phyloP scores from a whole-genome alignment of 139 green algal genomes.

The Asterochloris erici region DNA sequence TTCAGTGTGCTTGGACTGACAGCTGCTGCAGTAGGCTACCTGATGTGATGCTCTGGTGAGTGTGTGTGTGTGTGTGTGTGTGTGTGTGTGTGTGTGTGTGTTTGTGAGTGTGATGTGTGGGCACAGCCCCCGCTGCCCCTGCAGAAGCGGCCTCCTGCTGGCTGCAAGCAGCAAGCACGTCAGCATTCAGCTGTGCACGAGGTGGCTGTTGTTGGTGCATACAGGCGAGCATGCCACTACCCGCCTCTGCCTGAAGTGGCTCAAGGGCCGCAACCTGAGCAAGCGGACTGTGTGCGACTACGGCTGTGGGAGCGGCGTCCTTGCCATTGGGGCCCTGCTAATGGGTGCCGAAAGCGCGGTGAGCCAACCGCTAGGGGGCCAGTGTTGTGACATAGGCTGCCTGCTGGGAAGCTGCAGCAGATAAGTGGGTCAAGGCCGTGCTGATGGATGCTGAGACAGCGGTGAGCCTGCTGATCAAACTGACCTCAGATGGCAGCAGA shows the following conservation, averaged over 20 bases:
- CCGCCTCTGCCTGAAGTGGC: constrained; percentile 71
- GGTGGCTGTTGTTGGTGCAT: background rate
- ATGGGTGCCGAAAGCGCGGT: constrained; percentile 56
- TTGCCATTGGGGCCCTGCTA: constrained; percentile 69
- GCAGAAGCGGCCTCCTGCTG: background rate
- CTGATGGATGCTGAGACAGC: no score
- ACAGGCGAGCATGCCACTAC: constrained; percentile 87
- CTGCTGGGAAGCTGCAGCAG: no score
- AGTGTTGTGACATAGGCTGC: background rate
- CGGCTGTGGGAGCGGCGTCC: constrained; percentile 75
- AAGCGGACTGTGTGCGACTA: constrained; percentile 65
- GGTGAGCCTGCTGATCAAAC: no score
- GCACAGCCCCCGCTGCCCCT: background rate
- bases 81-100: no score
- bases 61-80: no score
- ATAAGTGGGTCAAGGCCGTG: no score
- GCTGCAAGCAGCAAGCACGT: background rate
- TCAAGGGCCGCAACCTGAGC: constrained; percentile 6
- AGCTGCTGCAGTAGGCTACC: no score
- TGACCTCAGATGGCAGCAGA: no score
- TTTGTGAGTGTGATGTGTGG: no score
- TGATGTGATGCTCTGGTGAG: no score
- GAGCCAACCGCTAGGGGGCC: background rate
- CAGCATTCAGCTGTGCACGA: no score
- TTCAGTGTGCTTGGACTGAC: no score